These are phyloP conservation scores for Lasiodiplodia citricola DNA, from an alignment of 2,329 filamentous ascomycete species.

Conservation along the genomic window DNA sequence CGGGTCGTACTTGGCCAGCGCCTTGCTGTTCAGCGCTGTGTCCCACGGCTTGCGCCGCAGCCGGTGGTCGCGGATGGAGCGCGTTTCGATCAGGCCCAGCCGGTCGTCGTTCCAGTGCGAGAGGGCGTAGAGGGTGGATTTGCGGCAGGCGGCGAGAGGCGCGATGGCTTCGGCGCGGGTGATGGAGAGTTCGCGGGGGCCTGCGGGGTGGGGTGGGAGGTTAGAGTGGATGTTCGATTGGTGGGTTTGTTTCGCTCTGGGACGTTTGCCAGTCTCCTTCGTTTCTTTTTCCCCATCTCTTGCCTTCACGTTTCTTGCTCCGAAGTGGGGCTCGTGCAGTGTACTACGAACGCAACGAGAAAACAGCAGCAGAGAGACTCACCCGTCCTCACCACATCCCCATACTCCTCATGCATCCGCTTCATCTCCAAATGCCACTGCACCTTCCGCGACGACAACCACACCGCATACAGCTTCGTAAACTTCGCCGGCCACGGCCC, in stretches of 20 bases:
- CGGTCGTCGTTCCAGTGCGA: constrained; percentile 31
- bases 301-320: background rate
- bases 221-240: constrained; percentile 30
- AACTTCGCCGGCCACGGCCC: constrained; percentile 44
- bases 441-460: background rate
- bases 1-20: constrained; percentile 1
- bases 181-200: constrained; percentile 19
- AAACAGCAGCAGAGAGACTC: constrained; percentile 30
- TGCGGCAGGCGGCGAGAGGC: background rate
- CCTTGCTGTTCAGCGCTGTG: constrained; percentile 38
- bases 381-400: constrained; percentile 29
- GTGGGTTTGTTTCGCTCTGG: background rate
- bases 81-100: constrained; percentile 36
- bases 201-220: constrained; percentile 34
- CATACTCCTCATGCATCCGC: constrained; percentile 11
- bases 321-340: background rate
- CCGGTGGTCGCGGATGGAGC: constrained; percentile 38
- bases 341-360: background rate
- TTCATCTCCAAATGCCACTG: constrained; percentile 24
- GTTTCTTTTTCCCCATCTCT: background rate
- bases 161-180: background rate
- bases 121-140: constrained; percentile 11
- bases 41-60: constrained; percentile 42
- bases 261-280: background rate
- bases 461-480: constrained; percentile 29